Base-by-base conservation (phyloP, 2,329 filamentous ascomycete genomes). In the Cryphonectria carpinicola region DNA sequence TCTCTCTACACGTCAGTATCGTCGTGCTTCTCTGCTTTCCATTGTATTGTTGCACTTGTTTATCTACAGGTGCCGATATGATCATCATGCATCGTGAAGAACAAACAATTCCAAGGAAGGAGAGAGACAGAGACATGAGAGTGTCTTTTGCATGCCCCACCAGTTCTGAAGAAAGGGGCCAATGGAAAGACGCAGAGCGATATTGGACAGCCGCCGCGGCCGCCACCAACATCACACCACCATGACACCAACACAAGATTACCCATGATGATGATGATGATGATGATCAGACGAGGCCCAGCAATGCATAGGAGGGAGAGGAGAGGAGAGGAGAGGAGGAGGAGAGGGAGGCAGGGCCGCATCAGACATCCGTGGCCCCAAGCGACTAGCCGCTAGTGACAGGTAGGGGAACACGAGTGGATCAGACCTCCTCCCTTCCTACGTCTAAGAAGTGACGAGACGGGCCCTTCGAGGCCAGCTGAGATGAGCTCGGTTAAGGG, bases 381-480 rank as follows among this genome's bases (percentile, higher is more conserved):
- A 32, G 54, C 54, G 28, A 32, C 25, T 58, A 28, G 28, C 54
- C 46, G 19, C 46, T 32, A 25, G 28, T 58, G 13, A 32, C 54
- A 28, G 10, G 54, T 6, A 58, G 54, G 25, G 14, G 28, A 54
- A 7, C 17, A 17, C 3, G 25, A 65, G 62, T 32, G n/a, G 39
- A 19, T n/a, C 62, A 49, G 14, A 11, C 25, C 41, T 63, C 37
- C 28, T 28, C 28, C 28, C 62, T 43, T 32, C 4, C 41, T 22
- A 25, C 6, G 19, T 54, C n/a, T 66, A 62, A 66, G 69, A 65
- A 71, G 41, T 71, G 69, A 71, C 10, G 35, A 61, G 14, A 22
- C n/a, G 17, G 22, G 13, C 25, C n/a, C 28, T 35, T 41, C 41
- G 25, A 41, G 46, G 62, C 39, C 41, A 52, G 62, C 62, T 49